Evolutionary conservation across 148 eudicot species (phyloP).

Genomic region (Gaultheria prostrata): DNA sequence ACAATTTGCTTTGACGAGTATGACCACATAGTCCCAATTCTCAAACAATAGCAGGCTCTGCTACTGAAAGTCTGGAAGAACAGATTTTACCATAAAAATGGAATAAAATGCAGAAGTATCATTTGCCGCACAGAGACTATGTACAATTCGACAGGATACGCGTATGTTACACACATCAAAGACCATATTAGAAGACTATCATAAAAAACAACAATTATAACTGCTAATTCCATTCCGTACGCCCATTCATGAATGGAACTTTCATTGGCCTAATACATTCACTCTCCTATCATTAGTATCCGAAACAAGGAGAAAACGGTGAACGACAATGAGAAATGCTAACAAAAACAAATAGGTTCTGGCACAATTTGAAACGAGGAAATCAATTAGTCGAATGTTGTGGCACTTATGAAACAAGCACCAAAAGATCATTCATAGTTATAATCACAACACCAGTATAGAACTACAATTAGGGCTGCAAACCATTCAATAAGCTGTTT

Average conservation of each 20-base stretch:
- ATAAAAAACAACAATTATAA: not conserved
- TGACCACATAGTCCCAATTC: not conserved
- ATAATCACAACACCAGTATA: not conserved
- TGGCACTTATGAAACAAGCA: not conserved
- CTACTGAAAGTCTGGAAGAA: not conserved
- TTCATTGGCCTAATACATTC: not conserved
- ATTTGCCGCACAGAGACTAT: not conserved
- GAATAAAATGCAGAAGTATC: not conserved
- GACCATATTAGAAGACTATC: not conserved
- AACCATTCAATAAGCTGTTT: too few species aligned
- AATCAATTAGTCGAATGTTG: not conserved
- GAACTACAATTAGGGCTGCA: too few species aligned
- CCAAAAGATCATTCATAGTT: not conserved
- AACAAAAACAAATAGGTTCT: not conserved
- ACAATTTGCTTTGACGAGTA: not conserved
- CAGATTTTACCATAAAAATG: too few species aligned
- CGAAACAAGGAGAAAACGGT: not conserved
- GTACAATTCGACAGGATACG: not conserved
- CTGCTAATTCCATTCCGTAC: too few species aligned
- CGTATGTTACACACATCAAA: not conserved
- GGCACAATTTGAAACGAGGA: too few species aligned
- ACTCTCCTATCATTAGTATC: not conserved
- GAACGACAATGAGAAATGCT: not conserved
- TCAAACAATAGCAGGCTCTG: not conserved
- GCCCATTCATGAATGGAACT: not conserved